Conservation (phyloP, 2,329 filamentous ascomycete species). For the Atkinsonella texensis region DNA sequence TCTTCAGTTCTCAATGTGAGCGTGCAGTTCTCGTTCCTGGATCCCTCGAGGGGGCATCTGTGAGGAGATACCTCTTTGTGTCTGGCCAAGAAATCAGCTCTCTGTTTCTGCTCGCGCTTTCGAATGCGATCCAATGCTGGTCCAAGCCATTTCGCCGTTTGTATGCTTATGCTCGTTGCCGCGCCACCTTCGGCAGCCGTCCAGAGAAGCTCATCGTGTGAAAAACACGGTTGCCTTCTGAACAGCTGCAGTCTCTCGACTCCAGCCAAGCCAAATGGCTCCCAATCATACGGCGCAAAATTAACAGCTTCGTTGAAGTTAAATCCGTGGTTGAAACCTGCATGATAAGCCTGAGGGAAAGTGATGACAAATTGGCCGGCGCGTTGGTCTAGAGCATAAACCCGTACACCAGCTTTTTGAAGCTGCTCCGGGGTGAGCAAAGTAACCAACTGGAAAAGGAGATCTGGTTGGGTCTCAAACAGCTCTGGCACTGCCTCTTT, state of each 20-base stretch:
- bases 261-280: conserved; percentile 76
- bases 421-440: conserved; percentile 86
- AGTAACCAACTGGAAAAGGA: conserved; percentile 95
- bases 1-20: conserved; percentile 56
- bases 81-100: conserved; percentile 55
- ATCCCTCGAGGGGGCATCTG: conserved; percentile 33
- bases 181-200: conserved; percentile 75
- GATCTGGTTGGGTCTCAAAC: conserved; percentile 92
- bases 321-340: conserved; percentile 96
- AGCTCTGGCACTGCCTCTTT: conserved; percentile 86
- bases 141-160: conserved; percentile 88
- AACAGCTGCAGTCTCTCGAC: conserved; percentile 81
- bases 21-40: conserved; percentile 40
- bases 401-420: conserved; percentile 81
- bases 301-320: conserved; percentile 99
- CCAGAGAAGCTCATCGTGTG: conserved; percentile 86
- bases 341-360: conserved; percentile 93
- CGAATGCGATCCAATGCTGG: conserved; percentile 73
- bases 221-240: conserved; percentile 88
- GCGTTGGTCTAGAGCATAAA: conserved; percentile 90
- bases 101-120: conserved; percentile 56
- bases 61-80: conserved; percentile 46
- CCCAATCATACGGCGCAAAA: conserved; percentile 92
- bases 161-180: conserved; percentile 54
- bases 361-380: conserved; percentile 95